phyloP scores from a whole-genome alignment of 805 yeast species.

The Spathaspora passalidarum region DNA sequence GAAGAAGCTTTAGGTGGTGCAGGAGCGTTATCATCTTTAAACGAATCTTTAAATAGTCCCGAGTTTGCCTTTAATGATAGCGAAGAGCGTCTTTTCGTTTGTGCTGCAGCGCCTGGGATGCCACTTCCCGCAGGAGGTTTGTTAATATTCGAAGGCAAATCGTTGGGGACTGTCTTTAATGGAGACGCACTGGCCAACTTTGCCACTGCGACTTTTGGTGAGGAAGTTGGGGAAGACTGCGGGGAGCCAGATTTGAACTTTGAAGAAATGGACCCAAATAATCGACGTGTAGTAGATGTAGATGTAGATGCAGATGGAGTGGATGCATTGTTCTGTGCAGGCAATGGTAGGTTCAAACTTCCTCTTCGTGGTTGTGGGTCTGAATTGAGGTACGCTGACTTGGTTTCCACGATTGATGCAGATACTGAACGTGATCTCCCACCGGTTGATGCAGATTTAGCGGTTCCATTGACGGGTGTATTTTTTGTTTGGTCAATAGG shows the following conservation, averaged over 20 bases:
- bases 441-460: neutral
- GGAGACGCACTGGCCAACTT: slow-evolving; percentile 12
- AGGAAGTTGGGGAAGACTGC: neutral
- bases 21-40: slow-evolving; percentile 5
- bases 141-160: slow-evolving; percentile 15
- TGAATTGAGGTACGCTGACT: slow-evolving; percentile 5
- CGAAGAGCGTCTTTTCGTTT: slow-evolving; percentile 8
- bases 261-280: slow-evolving; percentile 37
- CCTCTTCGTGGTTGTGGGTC: slow-evolving; percentile 10
- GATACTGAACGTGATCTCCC: slow-evolving; percentile 21
- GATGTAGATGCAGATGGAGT: slow-evolving; percentile 12
- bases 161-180: slow-evolving; percentile 15
- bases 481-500: neutral
- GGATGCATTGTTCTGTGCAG: slow-evolving; percentile 5
- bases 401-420: slow-evolving; percentile 10
- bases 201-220: slow-evolving; percentile 7
- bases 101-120: neutral
- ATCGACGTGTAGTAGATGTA: slow-evolving; percentile 10
- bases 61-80: slow-evolving; percentile 8
- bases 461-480: neutral
- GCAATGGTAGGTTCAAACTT: slow-evolving; percentile 10
- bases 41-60: slow-evolving; percentile 7
- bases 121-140: slow-evolving; percentile 25
- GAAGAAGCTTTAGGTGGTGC: neutral
- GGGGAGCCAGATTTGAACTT: slow-evolving; percentile 29